phyloP scores from a whole-genome alignment of 768 basidiomycete genomes.

The Xerocomellus intermedius region DNA sequence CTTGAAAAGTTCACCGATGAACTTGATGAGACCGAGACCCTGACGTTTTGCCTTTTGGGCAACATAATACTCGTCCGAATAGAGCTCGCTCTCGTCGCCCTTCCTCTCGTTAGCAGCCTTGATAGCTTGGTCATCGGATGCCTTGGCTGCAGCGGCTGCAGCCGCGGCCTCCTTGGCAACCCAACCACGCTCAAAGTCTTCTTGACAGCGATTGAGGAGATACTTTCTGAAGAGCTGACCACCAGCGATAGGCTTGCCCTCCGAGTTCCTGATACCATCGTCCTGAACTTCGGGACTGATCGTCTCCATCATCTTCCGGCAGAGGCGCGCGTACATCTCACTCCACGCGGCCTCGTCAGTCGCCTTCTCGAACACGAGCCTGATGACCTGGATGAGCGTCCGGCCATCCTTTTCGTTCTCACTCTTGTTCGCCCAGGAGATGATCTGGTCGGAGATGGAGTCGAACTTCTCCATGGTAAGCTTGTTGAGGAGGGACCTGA shows the following conservation, averaged over 20 bases:
- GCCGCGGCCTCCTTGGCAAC: conserved; percentile 83
- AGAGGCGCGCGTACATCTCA: conserved; percentile 95
- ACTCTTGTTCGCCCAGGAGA: conserved; percentile 92
- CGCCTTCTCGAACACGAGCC: conserved; percentile 95
- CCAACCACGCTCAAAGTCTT: conserved; percentile 98
- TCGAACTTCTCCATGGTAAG: conserved; percentile 97
- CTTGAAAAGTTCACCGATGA: conserved; percentile 98
- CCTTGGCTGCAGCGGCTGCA: conserved; percentile 82
- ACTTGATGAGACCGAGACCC: conserved; percentile 94
- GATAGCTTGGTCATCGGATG: conserved; percentile 78
- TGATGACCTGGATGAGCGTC: conserved; percentile 94
- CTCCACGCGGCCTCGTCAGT: conserved; percentile 96
- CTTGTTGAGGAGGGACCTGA: conserved; percentile 90
- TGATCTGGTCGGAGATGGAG: conserved; percentile 92
- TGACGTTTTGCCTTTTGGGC: conserved; percentile 97
- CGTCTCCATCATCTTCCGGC: conserved; percentile 93
- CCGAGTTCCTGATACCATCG: conserved; percentile 74
- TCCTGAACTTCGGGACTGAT: conserved; percentile 88
- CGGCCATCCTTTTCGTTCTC: conserved; percentile 90
- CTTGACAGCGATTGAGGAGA: conserved; percentile 93
- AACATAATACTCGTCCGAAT: conserved; percentile 95
- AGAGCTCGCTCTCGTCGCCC: conserved; percentile 65
- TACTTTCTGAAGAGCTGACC: conserved; percentile 97
- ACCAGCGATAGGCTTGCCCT: conserved; percentile 88
- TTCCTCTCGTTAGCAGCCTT: conserved; percentile 64